A percentile compares a stretch with the other conserved stretches of the same genome.
Evolutionary conservation across 2,329 filamentous ascomycete species (phyloP).

Genomic region (Huntiella omanensis): DNA sequence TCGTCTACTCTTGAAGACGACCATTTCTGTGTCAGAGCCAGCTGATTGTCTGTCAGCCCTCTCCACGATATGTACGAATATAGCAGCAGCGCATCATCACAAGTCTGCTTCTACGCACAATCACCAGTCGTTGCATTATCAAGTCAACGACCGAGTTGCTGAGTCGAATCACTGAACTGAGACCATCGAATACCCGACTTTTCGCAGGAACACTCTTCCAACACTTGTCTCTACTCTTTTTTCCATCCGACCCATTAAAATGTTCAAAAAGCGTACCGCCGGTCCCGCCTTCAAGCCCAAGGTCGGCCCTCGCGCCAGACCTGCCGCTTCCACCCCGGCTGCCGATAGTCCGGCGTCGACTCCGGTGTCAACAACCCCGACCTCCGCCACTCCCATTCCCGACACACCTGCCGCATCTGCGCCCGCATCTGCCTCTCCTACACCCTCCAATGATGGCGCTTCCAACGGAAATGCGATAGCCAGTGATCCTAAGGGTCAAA

Average conservation of each 20-base stretch:
- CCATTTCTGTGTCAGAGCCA: neutral
- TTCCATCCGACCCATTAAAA: conserved; percentile 17
- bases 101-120: conserved; percentile 10
- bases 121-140: conserved; percentile 5
- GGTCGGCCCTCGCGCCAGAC: conserved; percentile 34
- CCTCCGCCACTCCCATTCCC: neutral
- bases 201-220: neutral
- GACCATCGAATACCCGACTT: neutral
- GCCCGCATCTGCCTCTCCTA: neutral
- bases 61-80: conserved; percentile 10
- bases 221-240: neutral
- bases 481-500: neutral
- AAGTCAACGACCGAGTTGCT: conserved; percentile 5
- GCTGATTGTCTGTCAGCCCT: conserved; percentile 2
- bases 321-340: conserved; percentile 16
- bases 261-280: conserved; percentile 44
- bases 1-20: no score
- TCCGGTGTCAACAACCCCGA: neutral
- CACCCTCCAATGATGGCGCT: no score
- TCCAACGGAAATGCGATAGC: no score
- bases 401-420: neutral
- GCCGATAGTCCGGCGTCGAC: conserved; percentile 2
- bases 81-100: conserved; percentile 4
- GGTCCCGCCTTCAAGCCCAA: conserved; percentile 52
- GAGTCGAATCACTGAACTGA: neutral